Conservation (phyloP, 345 rosid species). For the Lumnitzera littorea region DNA sequence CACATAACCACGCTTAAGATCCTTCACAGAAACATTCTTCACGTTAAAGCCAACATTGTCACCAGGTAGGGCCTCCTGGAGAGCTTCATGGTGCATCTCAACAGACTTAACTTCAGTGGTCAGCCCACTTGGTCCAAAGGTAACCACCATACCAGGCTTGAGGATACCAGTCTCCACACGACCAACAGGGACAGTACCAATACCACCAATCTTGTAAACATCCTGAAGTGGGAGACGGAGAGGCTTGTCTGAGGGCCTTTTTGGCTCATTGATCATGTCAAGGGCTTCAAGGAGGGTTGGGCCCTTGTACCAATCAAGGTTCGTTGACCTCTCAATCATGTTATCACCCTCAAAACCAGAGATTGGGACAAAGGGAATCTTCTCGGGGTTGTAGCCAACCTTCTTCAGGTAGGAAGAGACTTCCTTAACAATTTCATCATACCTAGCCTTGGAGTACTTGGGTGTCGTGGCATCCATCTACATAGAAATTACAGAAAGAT, state of each 20-base stretch:
- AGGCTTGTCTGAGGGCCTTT: constrained; percentile 80
- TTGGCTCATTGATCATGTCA: constrained; percentile 51
- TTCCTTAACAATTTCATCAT: constrained; percentile 31
- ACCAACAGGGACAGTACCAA: constrained; percentile 70
- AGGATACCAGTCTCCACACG: constrained; percentile 59
- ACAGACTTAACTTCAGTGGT: constrained; percentile 13
- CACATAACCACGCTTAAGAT: constrained; percentile 27
- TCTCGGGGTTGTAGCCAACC: constrained; percentile 33
- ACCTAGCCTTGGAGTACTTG: constrained; percentile 28
- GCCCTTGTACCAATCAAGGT: constrained; percentile 67
- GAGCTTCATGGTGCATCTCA: constrained; percentile 12
- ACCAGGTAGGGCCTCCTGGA: constrained; percentile 13
- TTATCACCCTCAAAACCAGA: constrained; percentile 61
- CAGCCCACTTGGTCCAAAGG: constrained; percentile 56
- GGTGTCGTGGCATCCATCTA: constrained; percentile 34
- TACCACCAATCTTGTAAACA: constrained; percentile 76
- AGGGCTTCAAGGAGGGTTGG: constrained; percentile 60
- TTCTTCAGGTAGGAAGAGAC: constrained; percentile 31
- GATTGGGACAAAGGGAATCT: constrained; percentile 30
- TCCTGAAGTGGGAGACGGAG: constrained; percentile 76
- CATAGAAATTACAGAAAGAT: background rate
- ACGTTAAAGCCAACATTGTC: constrained; percentile 32
- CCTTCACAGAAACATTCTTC: constrained; percentile 30
- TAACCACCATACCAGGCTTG: constrained; percentile 67
- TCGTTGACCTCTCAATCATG: constrained; percentile 68